Base-by-base conservation (phyloP, 176 grass and related monocot species). In the Oryza officinalis region DNA sequence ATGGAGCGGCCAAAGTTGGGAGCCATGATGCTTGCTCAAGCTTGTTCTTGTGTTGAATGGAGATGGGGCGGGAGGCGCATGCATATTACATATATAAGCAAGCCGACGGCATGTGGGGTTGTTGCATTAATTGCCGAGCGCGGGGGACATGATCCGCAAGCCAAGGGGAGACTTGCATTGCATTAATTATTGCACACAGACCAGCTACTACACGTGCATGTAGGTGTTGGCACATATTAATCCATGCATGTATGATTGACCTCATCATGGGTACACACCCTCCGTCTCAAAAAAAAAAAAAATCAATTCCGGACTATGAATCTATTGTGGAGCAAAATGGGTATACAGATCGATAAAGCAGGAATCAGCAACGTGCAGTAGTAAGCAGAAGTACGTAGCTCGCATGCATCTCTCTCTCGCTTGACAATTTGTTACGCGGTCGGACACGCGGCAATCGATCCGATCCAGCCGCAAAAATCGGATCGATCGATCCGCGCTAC, bases 1-100 rank as follows among this genome's bases (percentile, higher is more conserved):
- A 93, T 93, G 23, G 91, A 93, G 31, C 91, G 85, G 0, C 83
- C 89, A 63, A 94, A 91, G 83, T 27, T 81, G 0, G 66, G 77
- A 64, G 80, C 78, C 91, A 93, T 93, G 13, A 3, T 0, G 18
- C 15, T 4, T 13, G 3, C 52, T 50, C 13, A 4, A 50, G 8
- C 35, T 25, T 37, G 63, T n/a, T n/a, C 15, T 57, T 22, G 13
- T 4, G 30, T 38, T 66, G 7, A 23, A 45, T 54, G 76, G 20
- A 22, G 2, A 61, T 61, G 20, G 83, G 52, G 76, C 46, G 27
- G 46, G 8, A 63, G 2, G 0, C 1, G 6, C 50, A n/a, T n/a
- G n/a, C n/a, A n/a, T n/a, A n/a, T n/a, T n/a, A n/a, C n/a, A 8
- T 18, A 57, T 57, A 57, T 57, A 20, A 22, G 18, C 6, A 6